These are phyloP conservation scores for Nidula niveotomentosa DNA, from an alignment of 1,284 basidiomycete species.

Conservation along the genomic window DNA sequence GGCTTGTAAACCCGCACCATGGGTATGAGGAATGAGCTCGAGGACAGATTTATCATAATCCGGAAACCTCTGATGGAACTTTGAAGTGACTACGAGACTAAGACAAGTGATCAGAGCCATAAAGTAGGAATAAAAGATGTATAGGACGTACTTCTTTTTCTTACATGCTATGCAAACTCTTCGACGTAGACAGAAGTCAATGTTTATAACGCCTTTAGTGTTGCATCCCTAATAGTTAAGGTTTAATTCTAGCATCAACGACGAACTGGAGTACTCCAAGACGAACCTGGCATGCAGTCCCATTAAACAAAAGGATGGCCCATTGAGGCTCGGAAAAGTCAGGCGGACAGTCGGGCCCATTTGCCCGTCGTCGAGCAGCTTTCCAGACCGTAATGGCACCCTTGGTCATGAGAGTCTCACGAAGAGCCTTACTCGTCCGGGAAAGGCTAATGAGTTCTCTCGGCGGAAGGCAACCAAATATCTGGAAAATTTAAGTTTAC, in stretches of 20 bases:
- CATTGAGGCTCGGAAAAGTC: constrained; percentile 20
- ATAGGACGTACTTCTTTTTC: constrained; percentile 21
- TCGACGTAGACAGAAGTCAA: constrained; percentile 30
- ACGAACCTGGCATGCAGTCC: constrained; percentile 24
- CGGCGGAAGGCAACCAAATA: background rate
- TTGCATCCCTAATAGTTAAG: constrained; percentile 19
- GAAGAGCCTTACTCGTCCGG: constrained; percentile 11
- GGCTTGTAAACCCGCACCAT: constrained; percentile 14
- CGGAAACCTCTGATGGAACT: constrained; percentile 20
- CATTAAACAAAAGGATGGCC: constrained; percentile 20
- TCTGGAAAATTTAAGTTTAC: background rate
- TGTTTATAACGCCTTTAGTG: constrained; percentile 17
- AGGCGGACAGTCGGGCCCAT: constrained; percentile 12
- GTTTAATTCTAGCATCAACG: background rate
- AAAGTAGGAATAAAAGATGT: background rate
- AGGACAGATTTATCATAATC: constrained; percentile 21
- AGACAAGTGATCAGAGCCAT: background rate
- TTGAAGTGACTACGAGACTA: constrained; percentile 22
- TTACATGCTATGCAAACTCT: constrained; percentile 27
- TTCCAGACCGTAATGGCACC: constrained; percentile 18
- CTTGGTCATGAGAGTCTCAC: constrained; percentile 12
- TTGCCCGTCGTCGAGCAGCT: constrained; percentile 4
- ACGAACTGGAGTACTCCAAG: background rate
- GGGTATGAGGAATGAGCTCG: constrained; percentile 26
- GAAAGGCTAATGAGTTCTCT: background rate